Evolutionary conservation across 768 basidiomycete genomes (phyloP).

Genomic region (Epithele typhae): DNA sequence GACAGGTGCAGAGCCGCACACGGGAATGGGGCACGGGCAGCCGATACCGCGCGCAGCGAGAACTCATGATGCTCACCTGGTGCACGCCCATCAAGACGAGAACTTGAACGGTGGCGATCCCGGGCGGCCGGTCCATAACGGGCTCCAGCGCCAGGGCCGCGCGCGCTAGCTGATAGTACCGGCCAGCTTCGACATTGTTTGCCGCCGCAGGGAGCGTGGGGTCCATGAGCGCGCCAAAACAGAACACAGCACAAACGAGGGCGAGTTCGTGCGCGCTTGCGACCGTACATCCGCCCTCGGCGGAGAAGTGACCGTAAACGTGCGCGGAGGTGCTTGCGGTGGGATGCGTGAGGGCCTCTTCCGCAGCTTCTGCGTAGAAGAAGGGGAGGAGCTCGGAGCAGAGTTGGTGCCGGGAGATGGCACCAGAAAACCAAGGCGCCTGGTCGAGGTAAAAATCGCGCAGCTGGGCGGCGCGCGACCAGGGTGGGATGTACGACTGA

Average conservation of each 20-base stretch:
- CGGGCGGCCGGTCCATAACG: conserved; percentile 64
- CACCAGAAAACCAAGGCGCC: conserved; percentile 77
- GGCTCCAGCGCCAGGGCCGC: conserved; percentile 65
- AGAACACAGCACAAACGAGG: conserved; percentile 29
- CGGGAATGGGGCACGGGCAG: too few species aligned
- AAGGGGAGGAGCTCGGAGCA: conserved; percentile 60
- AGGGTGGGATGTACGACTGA: conserved; percentile 50
- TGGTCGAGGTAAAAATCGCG: conserved; percentile 71
- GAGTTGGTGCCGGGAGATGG: conserved; percentile 60
- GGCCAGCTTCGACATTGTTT: conserved; percentile 34
- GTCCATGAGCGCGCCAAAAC: conserved; percentile 29
- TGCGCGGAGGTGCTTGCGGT: background rate
- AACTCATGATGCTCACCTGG: conserved; percentile 13
- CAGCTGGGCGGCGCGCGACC: conserved; percentile 53
- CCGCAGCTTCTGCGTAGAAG: conserved; percentile 53
- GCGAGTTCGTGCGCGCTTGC: conserved; percentile 30
- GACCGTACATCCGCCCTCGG: conserved; percentile 25
- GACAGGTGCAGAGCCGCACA: too few species aligned
- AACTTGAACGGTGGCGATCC: conserved; percentile 66
- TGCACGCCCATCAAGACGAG: conserved; percentile 64
- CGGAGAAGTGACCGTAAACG: too few species aligned
- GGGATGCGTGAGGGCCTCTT: conserved; percentile 28
- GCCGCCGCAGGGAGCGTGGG: conserved; percentile 34
- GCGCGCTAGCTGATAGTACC: conserved; percentile 51
- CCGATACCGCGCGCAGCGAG: too few species aligned